These are phyloP conservation scores for Solanum medicagineum DNA, from an alignment of 257 asterid genomes.

Conservation along the genomic window DNA sequence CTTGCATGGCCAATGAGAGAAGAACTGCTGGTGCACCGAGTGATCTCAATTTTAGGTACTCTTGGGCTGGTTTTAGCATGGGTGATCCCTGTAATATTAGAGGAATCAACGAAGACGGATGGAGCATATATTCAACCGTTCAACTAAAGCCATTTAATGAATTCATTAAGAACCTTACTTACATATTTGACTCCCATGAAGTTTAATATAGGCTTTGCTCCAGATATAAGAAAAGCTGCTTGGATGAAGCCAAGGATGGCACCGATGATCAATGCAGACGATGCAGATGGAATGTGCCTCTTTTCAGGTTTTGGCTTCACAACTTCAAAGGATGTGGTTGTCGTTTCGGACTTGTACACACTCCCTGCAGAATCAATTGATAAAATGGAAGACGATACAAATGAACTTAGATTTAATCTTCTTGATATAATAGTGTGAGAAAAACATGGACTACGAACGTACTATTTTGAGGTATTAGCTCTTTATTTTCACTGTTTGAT, in stretches of 20 bases:
- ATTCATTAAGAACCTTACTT: conserved; percentile 4
- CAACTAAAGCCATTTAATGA: not conserved
- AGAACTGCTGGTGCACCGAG: conserved; percentile 80
- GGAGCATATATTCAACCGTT: not conserved
- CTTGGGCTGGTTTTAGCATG: conserved; percentile 45
- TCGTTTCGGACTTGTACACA: not conserved
- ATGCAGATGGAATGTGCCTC: conserved; percentile 55
- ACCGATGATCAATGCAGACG: conserved; percentile 68
- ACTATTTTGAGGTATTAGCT: conserved; percentile 40
- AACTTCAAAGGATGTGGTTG: conserved; percentile 14
- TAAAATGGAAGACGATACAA: not conserved
- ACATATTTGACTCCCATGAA: conserved; percentile 72
- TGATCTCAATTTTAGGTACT: conserved; percentile 56
- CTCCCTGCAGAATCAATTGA: conserved; percentile 17
- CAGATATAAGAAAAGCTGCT: conserved; percentile 38
- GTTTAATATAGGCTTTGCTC: conserved; percentile 45
- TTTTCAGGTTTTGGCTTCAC: conserved; percentile 15
- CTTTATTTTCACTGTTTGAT: conserved; percentile 26
- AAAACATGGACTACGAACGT: not conserved
- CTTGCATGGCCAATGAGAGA: conserved; percentile 72
- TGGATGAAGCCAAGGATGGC: conserved; percentile 52
- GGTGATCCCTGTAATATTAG: conserved; percentile 31
- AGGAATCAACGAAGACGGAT: not conserved
- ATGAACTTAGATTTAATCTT: not conserved
- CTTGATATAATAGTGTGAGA: not conserved